Evolutionary conservation across 2,329 filamentous ascomycete species (phyloP).

Genomic region (Tolypocladium sp.): DNA sequence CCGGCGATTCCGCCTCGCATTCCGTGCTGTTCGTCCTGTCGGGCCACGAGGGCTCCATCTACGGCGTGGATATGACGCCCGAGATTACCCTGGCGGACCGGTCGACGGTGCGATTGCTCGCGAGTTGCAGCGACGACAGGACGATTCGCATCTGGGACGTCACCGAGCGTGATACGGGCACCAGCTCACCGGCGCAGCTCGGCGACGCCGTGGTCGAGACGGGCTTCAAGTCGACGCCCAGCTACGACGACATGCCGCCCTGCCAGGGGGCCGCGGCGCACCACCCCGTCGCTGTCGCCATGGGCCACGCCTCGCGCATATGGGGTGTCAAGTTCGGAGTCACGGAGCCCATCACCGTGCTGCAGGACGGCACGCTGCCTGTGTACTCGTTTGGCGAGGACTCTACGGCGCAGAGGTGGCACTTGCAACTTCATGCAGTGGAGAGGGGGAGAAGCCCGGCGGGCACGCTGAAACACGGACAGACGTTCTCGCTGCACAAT

Average conservation of each 20-base stretch:
- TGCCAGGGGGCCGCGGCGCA: constrained; percentile 13
- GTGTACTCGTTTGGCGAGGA: constrained; percentile 82
- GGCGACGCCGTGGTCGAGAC: constrained; percentile 33
- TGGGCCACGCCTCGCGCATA: constrained; percentile 84
- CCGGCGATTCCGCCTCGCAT: constrained; percentile 10
- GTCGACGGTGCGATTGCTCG: constrained; percentile 52
- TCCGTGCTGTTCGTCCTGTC: constrained; percentile 42
- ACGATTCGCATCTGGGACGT: constrained; percentile 87
- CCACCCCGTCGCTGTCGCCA: constrained; percentile 56
- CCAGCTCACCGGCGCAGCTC: not conserved
- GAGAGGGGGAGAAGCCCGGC: constrained; percentile 1
- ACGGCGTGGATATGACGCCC: constrained; percentile 73
- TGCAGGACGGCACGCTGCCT: constrained; percentile 7
- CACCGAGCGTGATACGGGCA: constrained; percentile 33
- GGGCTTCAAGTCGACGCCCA: constrained; percentile 42
- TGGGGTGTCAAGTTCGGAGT: constrained; percentile 67
- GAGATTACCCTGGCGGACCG: constrained; percentile 30
- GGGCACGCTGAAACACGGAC: constrained; percentile 37
- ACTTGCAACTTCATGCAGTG: constrained; percentile 29
- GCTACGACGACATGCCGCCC: constrained; percentile 11
- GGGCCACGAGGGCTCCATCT: constrained; percentile 87
- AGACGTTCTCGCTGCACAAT: constrained; percentile 55
- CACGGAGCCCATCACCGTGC: constrained; percentile 16
- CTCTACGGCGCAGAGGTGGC: constrained; percentile 67
- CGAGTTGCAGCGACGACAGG: constrained; percentile 90